Evolutionary conservation across 202 grass and related monocot genomes (phyloP).

Genomic region (Thinopyrum obtusiflorum): DNA sequence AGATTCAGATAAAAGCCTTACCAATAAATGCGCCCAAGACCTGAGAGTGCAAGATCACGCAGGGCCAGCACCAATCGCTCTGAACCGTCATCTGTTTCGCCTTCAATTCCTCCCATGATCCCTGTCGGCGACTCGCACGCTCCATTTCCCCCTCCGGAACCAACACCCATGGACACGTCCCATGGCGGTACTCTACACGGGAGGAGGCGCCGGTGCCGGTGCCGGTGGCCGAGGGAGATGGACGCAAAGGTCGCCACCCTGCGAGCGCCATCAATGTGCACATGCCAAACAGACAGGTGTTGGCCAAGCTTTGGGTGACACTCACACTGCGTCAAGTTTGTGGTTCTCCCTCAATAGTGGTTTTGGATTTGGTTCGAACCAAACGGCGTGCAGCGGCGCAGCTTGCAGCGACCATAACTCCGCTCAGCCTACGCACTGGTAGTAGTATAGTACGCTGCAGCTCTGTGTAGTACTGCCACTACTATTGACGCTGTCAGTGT

Average conservation of each 20-base stretch:
- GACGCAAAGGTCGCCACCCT: background rate
- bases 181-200: too few relatives aligned
- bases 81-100: background rate
- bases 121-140: slow-evolving; percentile 20
- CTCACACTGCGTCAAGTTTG: too few relatives aligned
- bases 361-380: too few relatives aligned
- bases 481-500: background rate
- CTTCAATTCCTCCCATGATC: slow-evolving; percentile 44
- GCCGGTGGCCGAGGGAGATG: background rate
- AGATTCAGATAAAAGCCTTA: background rate
- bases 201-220: background rate
- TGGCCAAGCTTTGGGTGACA: too few relatives aligned
- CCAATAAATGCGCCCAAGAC: slow-evolving; percentile 16
- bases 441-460: too few relatives aligned
- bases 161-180: too few relatives aligned
- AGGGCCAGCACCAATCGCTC: background rate
- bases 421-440: too few relatives aligned
- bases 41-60: background rate
- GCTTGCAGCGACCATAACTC: too few relatives aligned
- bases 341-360: too few relatives aligned
- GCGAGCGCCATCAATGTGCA: slow-evolving; percentile 29
- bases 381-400: too few relatives aligned
- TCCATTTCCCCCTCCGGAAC: background rate
- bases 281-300: too few relatives aligned
- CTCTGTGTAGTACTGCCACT: too few relatives aligned